Base-by-base conservation (phyloP, 1,139 yeast species). In the Hemisphaericaspora xylanilytica region DNA sequence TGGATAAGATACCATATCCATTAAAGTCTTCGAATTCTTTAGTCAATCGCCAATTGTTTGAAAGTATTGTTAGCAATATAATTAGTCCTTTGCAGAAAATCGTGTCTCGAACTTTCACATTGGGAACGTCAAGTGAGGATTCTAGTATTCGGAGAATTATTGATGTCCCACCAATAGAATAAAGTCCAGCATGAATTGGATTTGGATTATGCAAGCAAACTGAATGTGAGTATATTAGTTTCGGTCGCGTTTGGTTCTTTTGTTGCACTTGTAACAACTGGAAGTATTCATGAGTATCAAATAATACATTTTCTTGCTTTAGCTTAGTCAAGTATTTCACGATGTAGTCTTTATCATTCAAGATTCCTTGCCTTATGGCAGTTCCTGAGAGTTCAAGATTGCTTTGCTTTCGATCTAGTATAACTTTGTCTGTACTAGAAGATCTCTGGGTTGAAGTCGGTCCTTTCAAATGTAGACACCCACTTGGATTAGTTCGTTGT, bases 11-110 rank as follows among this genome's bases (percentile, higher is more conserved):
- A 8, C 68, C 70, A 43, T 66, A 70, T 1, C 77, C 76, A 47
- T 65, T 64, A n/a, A 57, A 50, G 37, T 63, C 64, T 39, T 70
- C 76, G 44, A 71, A 70, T 41, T 71, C 76, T 41, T 65, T 65
- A 36, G 55, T 48, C 29, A 70, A 49, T 32, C 73, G 49, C 73
- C 75, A 68, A 43, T 65, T 58, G 35, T 61, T 59, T 13, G 56
- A 50, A n/a, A 69, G 41, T 5, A 62, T 43, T 1, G 50, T 46
- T 15, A 70, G 55, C 13, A 70, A 43, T 2, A 67, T 38, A 3
- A 52, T 43, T 18, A 70, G 41, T 2, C 59, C 36, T 25, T 52
- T 52, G 25, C 52, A 50, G 3, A 67, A 46, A 4, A 58, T 40
- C 3, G 54, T 42, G 35, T 62, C 64, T 22, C 63, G 41, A 12